Percentiles rank a stretch among this genome's conserved stretches.
phyloP scores from a whole-genome alignment of 345 rosid species.

The Citrus sinensis region DNA sequence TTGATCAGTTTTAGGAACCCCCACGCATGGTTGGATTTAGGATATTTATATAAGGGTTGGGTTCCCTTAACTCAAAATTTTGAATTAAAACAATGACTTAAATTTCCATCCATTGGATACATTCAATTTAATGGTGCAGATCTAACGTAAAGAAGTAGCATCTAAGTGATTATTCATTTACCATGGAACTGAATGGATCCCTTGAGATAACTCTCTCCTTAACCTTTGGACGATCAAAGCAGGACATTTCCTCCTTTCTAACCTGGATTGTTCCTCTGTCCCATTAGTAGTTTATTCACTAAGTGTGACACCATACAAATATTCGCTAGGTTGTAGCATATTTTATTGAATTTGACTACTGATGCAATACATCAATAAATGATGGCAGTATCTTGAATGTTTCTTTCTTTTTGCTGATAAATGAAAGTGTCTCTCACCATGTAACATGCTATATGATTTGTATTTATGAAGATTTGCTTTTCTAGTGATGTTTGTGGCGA shows the following conservation, averaged over 20 bases:
- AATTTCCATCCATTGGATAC: too few species aligned
- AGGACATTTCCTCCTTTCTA: background rate
- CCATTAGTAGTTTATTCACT: background rate
- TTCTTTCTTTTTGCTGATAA: background rate
- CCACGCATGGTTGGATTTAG: background rate
- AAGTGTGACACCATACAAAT: background rate
- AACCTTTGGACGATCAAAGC: background rate
- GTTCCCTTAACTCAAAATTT: background rate
- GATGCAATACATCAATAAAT: background rate
- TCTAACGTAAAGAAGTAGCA: background rate
- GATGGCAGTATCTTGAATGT: too few species aligned
- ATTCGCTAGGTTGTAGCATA: background rate
- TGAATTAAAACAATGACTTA: background rate
- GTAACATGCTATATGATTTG: background rate
- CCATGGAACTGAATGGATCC: background rate
- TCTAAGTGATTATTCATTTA: background rate
- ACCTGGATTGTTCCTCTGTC: background rate
- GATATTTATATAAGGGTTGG: background rate
- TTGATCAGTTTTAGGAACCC: background rate
- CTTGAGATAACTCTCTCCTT: background rate
- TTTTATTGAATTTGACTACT: background rate
- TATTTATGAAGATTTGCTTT: background rate
- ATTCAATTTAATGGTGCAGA: background rate
- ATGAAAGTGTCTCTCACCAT: background rate
- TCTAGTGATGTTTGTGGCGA: background rate